Conservation (phyloP, 768 basidiomycete genomes). For the Galerina sulciceps region DNA sequence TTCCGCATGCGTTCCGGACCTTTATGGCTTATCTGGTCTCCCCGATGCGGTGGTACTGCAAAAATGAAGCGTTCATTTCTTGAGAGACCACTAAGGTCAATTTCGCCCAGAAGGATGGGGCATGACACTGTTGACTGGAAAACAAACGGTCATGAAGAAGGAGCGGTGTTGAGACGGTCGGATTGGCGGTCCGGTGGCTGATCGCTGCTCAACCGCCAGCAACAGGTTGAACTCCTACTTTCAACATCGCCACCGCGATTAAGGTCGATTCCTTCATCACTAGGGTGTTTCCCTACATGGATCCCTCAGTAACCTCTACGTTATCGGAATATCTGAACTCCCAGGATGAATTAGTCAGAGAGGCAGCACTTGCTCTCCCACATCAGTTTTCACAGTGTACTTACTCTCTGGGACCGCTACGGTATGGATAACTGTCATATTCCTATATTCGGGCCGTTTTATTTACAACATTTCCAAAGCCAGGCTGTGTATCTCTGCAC, state of each 20-base stretch:
- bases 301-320: constrained; percentile 35
- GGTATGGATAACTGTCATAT: constrained; percentile 32
- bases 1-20: constrained; percentile 20
- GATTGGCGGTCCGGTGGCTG: too few species aligned
- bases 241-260: too few species aligned
- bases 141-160: too few species aligned
- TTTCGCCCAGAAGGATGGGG: neutral
- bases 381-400: constrained; percentile 72
- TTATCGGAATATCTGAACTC: constrained; percentile 49
- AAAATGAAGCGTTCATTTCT: neutral
- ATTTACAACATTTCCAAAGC: constrained; percentile 33
- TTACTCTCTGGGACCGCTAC: constrained; percentile 57
- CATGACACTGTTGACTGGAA: too few species aligned
- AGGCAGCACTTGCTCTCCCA: constrained; percentile 61
- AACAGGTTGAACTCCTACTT: too few species aligned
- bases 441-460: constrained; percentile 4
- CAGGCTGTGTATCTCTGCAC: constrained; percentile 86
- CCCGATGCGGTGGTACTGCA: neutral
- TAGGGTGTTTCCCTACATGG: neutral
- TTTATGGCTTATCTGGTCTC: neutral
- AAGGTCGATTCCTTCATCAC: too few species aligned
- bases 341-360: constrained; percentile 52
- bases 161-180: too few species aligned
- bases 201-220: too few species aligned
- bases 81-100: neutral